Evolutionary conservation across 495 filamentous ascomycete species (phyloP), one percentile per base, ranked within the genome.

Genomic region (Penicillium silybi): DNA sequence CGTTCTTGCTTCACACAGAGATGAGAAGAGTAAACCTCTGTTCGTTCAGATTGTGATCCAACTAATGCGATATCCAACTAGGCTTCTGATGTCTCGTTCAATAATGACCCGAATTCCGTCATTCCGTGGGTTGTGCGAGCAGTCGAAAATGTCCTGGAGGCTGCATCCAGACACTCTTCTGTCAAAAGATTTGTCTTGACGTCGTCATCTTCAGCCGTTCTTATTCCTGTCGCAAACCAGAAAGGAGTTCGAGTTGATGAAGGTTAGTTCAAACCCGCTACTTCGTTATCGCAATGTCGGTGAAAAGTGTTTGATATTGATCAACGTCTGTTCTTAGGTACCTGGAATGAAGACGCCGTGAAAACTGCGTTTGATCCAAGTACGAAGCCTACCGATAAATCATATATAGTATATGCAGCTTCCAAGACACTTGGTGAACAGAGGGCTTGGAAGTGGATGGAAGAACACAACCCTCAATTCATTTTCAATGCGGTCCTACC

Each of bases 351-450:
- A 23, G 43, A 35, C n/a, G 38, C 46, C 3, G 45, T 44, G 4
- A 39, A 38, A 1, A 46, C 67, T 29, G 26, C 26, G 11, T 29
- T 29, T 29, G 26, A 6, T 46, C 63, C 0, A 64, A 70, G 2
- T 60, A 54, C 1, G 57, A 53, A 15, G 41, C 8, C 40, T 41
- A 20, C 18, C 40, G 6, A 41, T 29, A 37, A 18, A 7, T 0
- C 18, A 3, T 43, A 39, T 44, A 4, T 37, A 23, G 67, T 79
- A 1, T 83, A 85, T 52, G 54, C 58, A 0, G 77, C 75, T 0
- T 74, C 72, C 53, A 84, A 86, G 60, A 74, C 72, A 1, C 66
- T 70, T n/a, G 74, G 73, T 0, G 80, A 85, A 63, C 71, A 64
- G 52, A 64, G 62, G 2, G 60, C 79, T 4, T 85, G 79, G 80